phyloP scores from a whole-genome alignment of 108 stramenopile species.

The Nitzschia sp. region DNA sequence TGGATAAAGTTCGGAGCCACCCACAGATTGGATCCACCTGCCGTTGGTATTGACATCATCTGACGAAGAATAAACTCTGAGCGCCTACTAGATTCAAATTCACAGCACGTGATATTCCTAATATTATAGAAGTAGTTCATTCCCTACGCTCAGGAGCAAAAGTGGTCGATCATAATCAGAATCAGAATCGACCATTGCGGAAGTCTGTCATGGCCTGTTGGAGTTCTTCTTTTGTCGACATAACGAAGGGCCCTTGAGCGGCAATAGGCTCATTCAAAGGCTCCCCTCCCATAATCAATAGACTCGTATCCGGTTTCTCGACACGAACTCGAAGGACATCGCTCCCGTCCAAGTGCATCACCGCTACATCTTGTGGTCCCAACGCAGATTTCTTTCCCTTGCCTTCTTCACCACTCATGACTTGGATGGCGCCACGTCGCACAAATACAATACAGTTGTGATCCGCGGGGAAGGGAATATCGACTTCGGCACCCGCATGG shows the following conservation, averaged over 20 bases:
- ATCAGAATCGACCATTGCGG: slow-evolving; percentile 52
- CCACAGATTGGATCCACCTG: too few species aligned
- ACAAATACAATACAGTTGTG: slow-evolving; percentile 84
- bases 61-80: too few species aligned
- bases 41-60: too few species aligned
- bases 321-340: slow-evolving; percentile 50
- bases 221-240: slow-evolving; percentile 89
- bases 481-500: slow-evolving; percentile 43
- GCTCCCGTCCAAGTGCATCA: slow-evolving; percentile 55
- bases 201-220: slow-evolving; percentile 81
- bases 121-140: too few species aligned
- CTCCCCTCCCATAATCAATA: slow-evolving; percentile 80
- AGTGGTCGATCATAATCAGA: too few species aligned
- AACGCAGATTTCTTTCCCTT: slow-evolving; percentile 29
- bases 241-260: slow-evolving; percentile 92
- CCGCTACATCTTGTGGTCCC: slow-evolving; percentile 80
- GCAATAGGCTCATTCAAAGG: slow-evolving; percentile 87
- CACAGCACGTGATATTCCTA: too few species aligned
- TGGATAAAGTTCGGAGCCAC: too few species aligned
- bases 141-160: too few species aligned
- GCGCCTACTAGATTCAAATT: too few species aligned
- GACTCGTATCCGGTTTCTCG: slow-evolving; percentile 47
- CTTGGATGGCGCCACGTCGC: slow-evolving; percentile 53
- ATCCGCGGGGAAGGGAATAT: slow-evolving; percentile 61
- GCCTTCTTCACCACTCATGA: slow-evolving; percentile 46